Percentiles rank a stretch among this genome's conserved stretches.
Evolutionary conservation across 208 protist genomes (phyloP).

Genomic region (Porcisia deanei): DNA sequence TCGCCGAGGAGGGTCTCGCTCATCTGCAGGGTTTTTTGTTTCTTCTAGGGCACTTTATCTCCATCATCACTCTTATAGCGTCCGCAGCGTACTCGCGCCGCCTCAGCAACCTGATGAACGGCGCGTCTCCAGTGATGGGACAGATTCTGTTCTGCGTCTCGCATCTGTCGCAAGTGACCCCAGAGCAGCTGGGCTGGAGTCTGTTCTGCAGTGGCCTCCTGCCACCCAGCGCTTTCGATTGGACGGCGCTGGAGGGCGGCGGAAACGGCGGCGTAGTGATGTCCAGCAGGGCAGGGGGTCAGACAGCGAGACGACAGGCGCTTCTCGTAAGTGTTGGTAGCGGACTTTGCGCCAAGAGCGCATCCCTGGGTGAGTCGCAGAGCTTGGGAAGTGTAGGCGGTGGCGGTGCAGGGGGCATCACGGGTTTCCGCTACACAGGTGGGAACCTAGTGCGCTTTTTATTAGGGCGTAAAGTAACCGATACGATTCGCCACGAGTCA

Average conservation of each 20-base stretch:
- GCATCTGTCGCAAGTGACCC: constrained; percentile 31
- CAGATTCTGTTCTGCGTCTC: constrained; percentile 32
- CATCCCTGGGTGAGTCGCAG: neutral
- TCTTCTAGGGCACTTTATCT: constrained; percentile 23
- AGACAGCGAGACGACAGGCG: neutral
- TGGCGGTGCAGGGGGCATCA: neutral
- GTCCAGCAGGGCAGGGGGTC: neutral
- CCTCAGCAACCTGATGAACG: constrained; percentile 28
- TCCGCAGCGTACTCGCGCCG: constrained; percentile 21
- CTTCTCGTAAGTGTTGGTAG: neutral
- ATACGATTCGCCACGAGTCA: constrained; percentile 23
- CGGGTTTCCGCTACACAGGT: constrained; percentile 7
- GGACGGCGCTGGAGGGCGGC: constrained; percentile 8
- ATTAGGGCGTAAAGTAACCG: constrained; percentile 13
- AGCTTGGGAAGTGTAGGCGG: constrained; percentile 3
- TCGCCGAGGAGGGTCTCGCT: neutral
- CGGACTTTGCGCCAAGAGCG: neutral
- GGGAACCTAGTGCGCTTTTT: constrained; percentile 26
- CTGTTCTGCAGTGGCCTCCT: constrained; percentile 25
- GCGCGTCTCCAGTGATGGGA: constrained; percentile 29
- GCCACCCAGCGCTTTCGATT: constrained; percentile 10
- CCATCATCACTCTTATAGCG: constrained; percentile 10
- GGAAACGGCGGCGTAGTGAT: neutral
- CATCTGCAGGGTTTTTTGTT: neutral
- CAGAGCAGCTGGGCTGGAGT: constrained; percentile 37